phyloP scores from a whole-genome alignment of 2,329 filamentous ascomycete genomes.

The Endocalyx cinctus region DNA sequence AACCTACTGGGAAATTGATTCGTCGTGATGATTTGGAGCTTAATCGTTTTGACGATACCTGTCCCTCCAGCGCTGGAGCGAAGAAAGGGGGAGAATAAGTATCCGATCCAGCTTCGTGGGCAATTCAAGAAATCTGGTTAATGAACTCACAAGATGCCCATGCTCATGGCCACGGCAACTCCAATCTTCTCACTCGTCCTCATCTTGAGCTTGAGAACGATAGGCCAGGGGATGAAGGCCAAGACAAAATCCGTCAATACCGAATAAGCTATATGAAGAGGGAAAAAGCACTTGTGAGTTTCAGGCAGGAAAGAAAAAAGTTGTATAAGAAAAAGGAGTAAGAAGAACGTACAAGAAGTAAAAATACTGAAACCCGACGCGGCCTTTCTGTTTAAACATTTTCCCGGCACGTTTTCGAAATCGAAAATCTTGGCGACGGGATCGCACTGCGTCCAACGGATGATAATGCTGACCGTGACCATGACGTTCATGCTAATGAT shows the following conservation, averaged over 20 bases:
- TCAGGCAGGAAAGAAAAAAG: neutral
- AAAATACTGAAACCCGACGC: neutral
- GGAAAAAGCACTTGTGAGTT: neutral
- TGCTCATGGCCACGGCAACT: conserved; percentile 4
- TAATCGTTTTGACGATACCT: conserved; percentile 1
- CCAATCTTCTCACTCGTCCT: conserved; percentile 2
- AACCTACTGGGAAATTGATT: too few species aligned
- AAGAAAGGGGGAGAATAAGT: too few species aligned
- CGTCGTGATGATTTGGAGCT: conserved; percentile 1
- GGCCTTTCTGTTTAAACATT: neutral
- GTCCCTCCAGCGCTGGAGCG: conserved; percentile 5
- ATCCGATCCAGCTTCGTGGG: too few species aligned
- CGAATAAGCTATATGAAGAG: conserved; percentile 1
- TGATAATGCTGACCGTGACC: neutral
- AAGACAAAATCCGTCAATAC: conserved; percentile 2
- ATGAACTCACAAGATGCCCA: conserved; percentile 4
- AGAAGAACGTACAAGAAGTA: neutral
- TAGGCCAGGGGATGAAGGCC: conserved; percentile 1
- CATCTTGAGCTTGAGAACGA: conserved; percentile 2
- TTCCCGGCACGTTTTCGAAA: neutral
- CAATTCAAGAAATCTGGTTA: too few species aligned
- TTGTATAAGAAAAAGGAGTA: too few species aligned
- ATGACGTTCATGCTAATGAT: neutral
- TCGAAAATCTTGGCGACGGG: neutral
- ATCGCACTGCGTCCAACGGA: conserved; percentile 1